phyloP scores from a whole-genome alignment of 2,329 filamentous ascomycete genomes.

The Curvularia verruculosa region DNA sequence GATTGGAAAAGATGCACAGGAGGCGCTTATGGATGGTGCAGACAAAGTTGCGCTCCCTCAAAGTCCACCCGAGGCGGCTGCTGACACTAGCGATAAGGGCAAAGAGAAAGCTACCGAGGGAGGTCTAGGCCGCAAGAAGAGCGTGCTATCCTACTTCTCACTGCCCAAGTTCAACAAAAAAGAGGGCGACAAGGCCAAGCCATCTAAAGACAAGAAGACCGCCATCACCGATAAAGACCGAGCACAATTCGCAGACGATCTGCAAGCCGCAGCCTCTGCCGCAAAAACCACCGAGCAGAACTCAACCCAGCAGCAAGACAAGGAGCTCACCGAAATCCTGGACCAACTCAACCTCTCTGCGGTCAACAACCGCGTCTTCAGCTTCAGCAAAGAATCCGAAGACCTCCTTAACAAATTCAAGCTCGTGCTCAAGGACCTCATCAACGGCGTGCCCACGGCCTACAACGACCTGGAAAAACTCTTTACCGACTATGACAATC shows the following conservation, averaged over 20 bases:
- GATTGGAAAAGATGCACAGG: conserved; percentile 53
- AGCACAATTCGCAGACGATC: conserved; percentile 42
- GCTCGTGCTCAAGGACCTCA: conserved; percentile 86
- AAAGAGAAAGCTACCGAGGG: conserved; percentile 39
- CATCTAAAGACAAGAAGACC: conserved; percentile 34
- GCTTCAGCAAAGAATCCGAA: conserved; percentile 81
- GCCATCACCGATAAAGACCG: conserved; percentile 47
- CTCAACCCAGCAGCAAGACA: conserved; percentile 63
- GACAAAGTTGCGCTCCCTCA: conserved; percentile 58
- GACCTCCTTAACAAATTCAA: conserved; percentile 85
- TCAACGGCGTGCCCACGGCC: conserved; percentile 91
- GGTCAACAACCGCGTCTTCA: conserved; percentile 84
- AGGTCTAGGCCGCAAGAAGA: conserved; percentile 47
- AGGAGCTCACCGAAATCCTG: conserved; percentile 79
- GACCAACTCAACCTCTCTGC: conserved; percentile 83
- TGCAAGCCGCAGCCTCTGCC: conserved; percentile 42
- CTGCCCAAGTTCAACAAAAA: conserved; percentile 43
- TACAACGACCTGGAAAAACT: conserved; percentile 84
- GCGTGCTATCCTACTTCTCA: conserved; percentile 44
- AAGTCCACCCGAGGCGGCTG: conserved; percentile 51
- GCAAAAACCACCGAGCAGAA: conserved; percentile 48
- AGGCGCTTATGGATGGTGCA: conserved; percentile 53
- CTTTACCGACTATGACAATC: conserved; percentile 66
- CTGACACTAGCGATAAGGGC: conserved; percentile 37
- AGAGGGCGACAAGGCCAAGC: conserved; percentile 42